These are phyloP conservation scores for Asterionellopsis glacialis DNA, from an alignment of 108 stramenopile species.

Conservation along the genomic window DNA sequence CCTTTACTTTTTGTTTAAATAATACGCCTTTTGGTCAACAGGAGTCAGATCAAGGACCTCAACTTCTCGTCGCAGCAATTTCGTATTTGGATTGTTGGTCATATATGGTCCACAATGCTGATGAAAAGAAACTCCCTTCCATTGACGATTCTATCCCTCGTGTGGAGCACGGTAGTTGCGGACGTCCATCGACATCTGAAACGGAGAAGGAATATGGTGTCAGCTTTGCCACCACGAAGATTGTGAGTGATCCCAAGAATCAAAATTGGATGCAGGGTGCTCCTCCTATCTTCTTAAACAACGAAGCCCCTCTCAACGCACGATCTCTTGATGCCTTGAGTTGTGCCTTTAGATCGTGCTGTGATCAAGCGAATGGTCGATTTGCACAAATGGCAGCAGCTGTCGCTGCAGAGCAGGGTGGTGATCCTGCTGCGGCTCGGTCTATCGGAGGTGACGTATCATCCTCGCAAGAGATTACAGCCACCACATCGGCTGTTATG, in stretches of 20 bases:
- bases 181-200: conserved; percentile 13
- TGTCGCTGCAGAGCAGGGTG: conserved; percentile 19
- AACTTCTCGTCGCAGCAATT: conserved; percentile 64
- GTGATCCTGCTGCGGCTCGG: conserved; percentile 22
- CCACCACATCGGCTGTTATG: conserved; percentile 61
- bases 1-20: conserved; percentile 1
- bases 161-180: conserved; percentile 11
- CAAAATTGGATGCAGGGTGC: conserved; percentile 88
- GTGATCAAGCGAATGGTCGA: conserved; percentile 75
- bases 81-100: conserved; percentile 81
- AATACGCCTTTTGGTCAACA: no score
- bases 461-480: conserved; percentile 16
- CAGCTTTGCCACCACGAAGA: conserved; percentile 30
- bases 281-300: conserved; percentile 81
- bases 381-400: conserved; percentile 67
- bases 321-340: conserved; percentile 80
- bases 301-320: conserved; percentile 73
- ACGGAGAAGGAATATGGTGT: conserved; percentile 49
- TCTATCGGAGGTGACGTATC: background rate
- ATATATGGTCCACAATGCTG: conserved; percentile 84
- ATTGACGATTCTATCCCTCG: conserved; percentile 68
- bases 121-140: conserved; percentile 59
- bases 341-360: conserved; percentile 80
- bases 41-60: conserved; percentile 15
- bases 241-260: conserved; percentile 69